Evolutionary conservation across 345 rosid species (phyloP).

Genomic region (Syzygium oleosum): DNA sequence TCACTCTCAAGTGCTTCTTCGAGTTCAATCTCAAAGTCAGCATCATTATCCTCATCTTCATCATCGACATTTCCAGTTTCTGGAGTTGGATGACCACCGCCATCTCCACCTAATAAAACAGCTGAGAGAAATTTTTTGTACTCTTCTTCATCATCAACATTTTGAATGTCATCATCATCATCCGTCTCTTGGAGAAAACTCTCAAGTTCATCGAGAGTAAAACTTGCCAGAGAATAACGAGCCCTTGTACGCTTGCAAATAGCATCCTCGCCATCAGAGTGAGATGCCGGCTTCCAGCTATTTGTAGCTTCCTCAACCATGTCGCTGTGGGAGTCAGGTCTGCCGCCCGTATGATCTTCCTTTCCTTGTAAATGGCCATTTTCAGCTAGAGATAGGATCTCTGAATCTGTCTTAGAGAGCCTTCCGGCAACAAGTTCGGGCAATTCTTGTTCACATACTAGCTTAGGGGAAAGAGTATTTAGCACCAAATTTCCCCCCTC

Average conservation of each 20-base stretch:
- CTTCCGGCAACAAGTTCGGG: background rate
- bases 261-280: slow-evolving; percentile 52
- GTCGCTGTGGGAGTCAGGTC: slow-evolving; percentile 3
- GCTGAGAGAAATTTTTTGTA: slow-evolving; percentile 89
- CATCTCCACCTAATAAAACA: slow-evolving; percentile 59
- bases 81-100: slow-evolving; percentile 25
- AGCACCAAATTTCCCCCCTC: slow-evolving; percentile 31
- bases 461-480: slow-evolving; percentile 14
- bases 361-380: slow-evolving; percentile 3
- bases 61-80: slow-evolving; percentile 42
- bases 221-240: slow-evolving; percentile 68
- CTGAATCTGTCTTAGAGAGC: slow-evolving; percentile 11
- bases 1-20: slow-evolving; percentile 94
- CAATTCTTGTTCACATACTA: slow-evolving; percentile 5
- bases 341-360: slow-evolving; percentile 8
- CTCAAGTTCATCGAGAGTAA: slow-evolving; percentile 95
- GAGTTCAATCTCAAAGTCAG: slow-evolving; percentile 88
- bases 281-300: slow-evolving; percentile 7
- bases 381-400: slow-evolving; percentile 6
- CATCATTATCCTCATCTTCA: slow-evolving; percentile 84
- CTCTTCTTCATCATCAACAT: slow-evolving; percentile 86
- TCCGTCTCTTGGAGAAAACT: slow-evolving; percentile 92
- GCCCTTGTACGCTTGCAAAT: slow-evolving; percentile 92
- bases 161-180: slow-evolving; percentile 78
- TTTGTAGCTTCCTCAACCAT: slow-evolving; percentile 2